A percentile compares a stretch with the other conserved stretches of the same genome.
Evolutionary conservation across 768 basidiomycete species (phyloP).

Genomic region (Mycena sanguinolenta): DNA sequence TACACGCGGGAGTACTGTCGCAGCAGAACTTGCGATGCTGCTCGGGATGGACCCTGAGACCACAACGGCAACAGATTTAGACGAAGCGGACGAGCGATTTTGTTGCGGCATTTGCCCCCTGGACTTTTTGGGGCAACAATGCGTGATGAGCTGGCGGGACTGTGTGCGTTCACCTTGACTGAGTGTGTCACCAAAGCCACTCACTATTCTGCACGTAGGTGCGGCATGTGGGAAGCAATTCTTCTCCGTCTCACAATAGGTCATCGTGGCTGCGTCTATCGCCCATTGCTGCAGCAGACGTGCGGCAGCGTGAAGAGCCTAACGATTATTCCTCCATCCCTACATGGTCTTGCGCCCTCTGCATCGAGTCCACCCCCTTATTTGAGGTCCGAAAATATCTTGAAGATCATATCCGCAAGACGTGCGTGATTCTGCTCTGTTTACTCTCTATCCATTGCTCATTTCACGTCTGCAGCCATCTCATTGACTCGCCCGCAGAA

Average conservation of each 20-base stretch:
- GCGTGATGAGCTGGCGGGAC: slow-evolving; percentile 18
- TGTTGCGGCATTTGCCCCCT: no score
- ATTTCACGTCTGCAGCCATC: not conserved
- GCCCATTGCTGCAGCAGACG: not conserved
- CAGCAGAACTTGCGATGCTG: slow-evolving; percentile 1
- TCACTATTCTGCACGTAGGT: no score
- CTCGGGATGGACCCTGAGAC: slow-evolving; percentile 5
- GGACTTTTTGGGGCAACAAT: no score
- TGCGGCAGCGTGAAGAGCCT: slow-evolving; percentile 6
- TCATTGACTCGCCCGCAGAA: not conserved
- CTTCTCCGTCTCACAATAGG: not conserved
- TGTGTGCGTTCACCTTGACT: slow-evolving; percentile 6
- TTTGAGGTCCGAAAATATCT: not conserved
- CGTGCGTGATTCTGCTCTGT: not conserved
- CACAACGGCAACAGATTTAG: not conserved
- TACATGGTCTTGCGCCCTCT: slow-evolving; percentile 6
- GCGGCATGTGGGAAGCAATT: no score
- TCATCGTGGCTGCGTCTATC: slow-evolving; percentile 1
- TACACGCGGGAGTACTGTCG: not conserved
- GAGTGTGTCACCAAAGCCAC: no score
- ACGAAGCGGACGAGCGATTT: not conserved
- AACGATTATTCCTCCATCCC: not conserved
- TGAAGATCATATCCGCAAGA: not conserved
- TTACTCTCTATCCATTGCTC: not conserved
- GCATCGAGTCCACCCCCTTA: not conserved